Evolutionary conservation across 2,329 filamentous ascomycete species (phyloP).

Genomic region (Albifimbria verrucaria): DNA sequence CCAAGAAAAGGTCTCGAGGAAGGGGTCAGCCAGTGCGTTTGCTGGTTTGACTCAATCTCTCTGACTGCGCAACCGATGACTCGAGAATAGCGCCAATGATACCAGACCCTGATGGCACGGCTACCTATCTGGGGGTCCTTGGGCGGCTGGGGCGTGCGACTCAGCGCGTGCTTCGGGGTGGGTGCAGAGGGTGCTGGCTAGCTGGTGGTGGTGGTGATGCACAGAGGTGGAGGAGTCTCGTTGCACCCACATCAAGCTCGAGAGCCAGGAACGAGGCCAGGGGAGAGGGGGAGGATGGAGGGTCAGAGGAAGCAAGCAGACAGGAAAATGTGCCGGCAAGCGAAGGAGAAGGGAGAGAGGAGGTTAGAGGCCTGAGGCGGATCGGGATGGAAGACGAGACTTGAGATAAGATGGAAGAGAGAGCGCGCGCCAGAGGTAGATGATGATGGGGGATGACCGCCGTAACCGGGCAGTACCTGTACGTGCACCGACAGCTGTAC

Average conservation of each 20-base stretch:
- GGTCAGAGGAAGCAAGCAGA: constrained; percentile 5
- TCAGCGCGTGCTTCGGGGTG: not conserved
- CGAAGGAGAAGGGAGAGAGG: constrained; percentile 8
- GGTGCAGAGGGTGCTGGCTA: not conserved
- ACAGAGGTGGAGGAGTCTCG: too few relatives aligned
- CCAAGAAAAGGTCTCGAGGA: not conserved
- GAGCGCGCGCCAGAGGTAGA: constrained; percentile 1
- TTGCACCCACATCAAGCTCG: too few relatives aligned
- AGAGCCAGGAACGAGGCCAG: not conserved
- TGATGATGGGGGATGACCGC: constrained; percentile 1
- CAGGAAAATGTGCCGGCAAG: constrained; percentile 6
- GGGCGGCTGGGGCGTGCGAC: not conserved
- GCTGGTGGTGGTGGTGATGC: too few relatives aligned
- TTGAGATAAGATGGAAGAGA: constrained; percentile 3
- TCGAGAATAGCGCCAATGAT: constrained; percentile 1
- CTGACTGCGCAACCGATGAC: not conserved
- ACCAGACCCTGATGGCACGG: constrained; percentile 2
- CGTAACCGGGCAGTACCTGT: not conserved
- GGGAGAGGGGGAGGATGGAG: constrained; percentile 5
- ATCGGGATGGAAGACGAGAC: constrained; percentile 5
- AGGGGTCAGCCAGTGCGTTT: too few relatives aligned
- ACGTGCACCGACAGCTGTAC: not conserved
- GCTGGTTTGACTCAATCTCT: not conserved
- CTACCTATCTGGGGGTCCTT: not conserved
- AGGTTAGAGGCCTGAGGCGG: constrained; percentile 5